Base-by-base conservation (phyloP, 2,329 filamentous ascomycete genomes). In the Camillea tinctor region DNA sequence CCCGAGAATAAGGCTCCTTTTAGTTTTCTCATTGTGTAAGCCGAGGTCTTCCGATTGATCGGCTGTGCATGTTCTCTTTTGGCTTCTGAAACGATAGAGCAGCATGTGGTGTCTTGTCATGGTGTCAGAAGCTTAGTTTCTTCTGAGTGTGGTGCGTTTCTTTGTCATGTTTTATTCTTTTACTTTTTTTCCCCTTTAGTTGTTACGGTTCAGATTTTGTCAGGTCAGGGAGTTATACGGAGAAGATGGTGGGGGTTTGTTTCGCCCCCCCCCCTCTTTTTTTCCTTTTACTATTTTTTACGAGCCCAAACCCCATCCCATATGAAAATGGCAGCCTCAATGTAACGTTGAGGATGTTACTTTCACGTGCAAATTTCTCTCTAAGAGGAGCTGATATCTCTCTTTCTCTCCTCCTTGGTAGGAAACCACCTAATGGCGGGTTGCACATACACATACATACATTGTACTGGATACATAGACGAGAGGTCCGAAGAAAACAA, bases 1-100 rank as follows among this genome's bases (percentile, higher is more conserved):
- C 91, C 51, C 85, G 91, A 71, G 91, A 94, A 79, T 93, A 87
- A 75, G 54, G 13, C 15, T 7, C 36, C 11, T 44, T 44, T 13
- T 13, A 15, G 11, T 11, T n/a, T 49, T 11, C 52, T 11, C 22
- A 26, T 49, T 24, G 11, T 44, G 6, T 22, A 15, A 44, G 5
- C 30, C 44, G 36, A 44, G 36, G 36, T 44, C 13, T 15, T 44
- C 13, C 17, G 36, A 2, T 11, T n/a, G 7, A 11, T n/a, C 36
- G 36, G 36, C 17, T n/a, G 17, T n/a, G 17, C 36, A 44, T n/a
- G 36, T 44, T n/a, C n/a, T 44, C 36, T 44, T 44, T 44, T 44
- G 4, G n/a, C 36, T n/a, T 44, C 17, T n/a, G 17, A 44, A 44
- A 2, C n/a, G 17, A 44, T n/a, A 44, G 36, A 44, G 13, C 3